These are phyloP conservation scores for Geotrichum reessii DNA, from an alignment of 1,139 yeast species.

Conservation along the genomic window DNA sequence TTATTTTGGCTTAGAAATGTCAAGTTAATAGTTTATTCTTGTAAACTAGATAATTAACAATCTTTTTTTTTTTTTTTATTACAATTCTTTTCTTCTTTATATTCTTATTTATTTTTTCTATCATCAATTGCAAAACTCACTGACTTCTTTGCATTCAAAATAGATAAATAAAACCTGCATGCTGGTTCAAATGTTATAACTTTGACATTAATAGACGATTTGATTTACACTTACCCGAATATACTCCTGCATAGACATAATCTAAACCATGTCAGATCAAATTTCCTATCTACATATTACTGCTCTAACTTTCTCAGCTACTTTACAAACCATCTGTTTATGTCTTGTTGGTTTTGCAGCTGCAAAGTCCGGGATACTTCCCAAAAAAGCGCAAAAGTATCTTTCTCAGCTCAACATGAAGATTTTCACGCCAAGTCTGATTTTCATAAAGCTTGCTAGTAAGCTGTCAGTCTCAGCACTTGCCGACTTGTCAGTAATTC, in stretches of 20 bases:
- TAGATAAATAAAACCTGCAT: background rate
- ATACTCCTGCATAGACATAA: background rate
- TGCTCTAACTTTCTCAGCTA: constrained; percentile 68
- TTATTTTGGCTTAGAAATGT: too few species aligned
- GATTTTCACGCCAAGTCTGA: constrained; percentile 76
- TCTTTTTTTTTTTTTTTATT: background rate
- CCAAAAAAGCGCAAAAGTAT: constrained; percentile 56
- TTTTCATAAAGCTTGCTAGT: constrained; percentile 70
- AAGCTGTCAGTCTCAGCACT: constrained; percentile 60
- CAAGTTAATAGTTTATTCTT: too few species aligned
- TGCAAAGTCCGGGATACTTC: constrained; percentile 54
- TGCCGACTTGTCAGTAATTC: constrained; percentile 63
- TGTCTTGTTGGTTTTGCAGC: constrained; percentile 68
- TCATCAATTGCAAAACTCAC: background rate
- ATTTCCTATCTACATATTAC: constrained; percentile 53
- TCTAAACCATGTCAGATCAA: constrained; percentile 12
- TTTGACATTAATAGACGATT: background rate
- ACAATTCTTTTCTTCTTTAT: background rate
- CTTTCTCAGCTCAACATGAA: constrained; percentile 66
- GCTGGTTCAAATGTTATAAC: background rate
- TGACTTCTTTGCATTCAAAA: background rate
- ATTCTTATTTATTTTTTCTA: background rate
- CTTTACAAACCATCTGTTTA: constrained; percentile 64
- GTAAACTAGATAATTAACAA: background rate
- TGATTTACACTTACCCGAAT: background rate